These are phyloP conservation scores for Lactarius deliciosus DNA, from an alignment of 768 basidiomycete species.

Conservation along the genomic window DNA sequence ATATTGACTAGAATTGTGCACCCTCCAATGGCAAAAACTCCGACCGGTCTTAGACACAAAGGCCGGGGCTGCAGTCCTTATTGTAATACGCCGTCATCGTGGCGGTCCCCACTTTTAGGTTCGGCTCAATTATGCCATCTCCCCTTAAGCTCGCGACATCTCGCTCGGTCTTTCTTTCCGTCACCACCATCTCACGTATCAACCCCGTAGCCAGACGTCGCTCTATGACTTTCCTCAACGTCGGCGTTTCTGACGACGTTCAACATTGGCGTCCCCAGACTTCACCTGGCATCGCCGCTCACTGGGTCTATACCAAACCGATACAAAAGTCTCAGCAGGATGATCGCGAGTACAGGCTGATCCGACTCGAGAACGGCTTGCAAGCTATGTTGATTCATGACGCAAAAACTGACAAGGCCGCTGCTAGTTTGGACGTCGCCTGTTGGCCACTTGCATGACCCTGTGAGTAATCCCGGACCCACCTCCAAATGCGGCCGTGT, in stretches of 20 bases:
- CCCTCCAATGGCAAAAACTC: background rate
- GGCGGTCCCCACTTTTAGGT: conserved; percentile 14
- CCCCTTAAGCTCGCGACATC: background rate
- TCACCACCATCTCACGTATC: background rate
- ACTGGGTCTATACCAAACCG: conserved; percentile 54
- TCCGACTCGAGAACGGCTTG: conserved; percentile 87
- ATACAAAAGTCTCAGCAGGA: conserved; percentile 76
- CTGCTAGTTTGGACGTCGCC: conserved; percentile 93
- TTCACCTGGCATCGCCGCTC: conserved; percentile 30
- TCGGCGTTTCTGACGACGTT: conserved; percentile 21
- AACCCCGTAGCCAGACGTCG: background rate
- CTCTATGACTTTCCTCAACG: background rate
- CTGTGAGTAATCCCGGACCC: conserved; percentile 50
- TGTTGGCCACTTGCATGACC: conserved; percentile 92
- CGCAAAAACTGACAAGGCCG: conserved; percentile 85
- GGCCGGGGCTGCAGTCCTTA: background rate
- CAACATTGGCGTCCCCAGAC: conserved; percentile 23
- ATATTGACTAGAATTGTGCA: background rate
- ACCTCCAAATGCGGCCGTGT: background rate
- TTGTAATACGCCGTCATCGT: conserved; percentile 6
- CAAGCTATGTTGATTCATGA: conserved; percentile 85
- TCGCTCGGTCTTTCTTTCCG: conserved; percentile 10
- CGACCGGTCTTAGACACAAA: background rate
- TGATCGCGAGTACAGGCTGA: conserved; percentile 75
- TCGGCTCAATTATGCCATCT: conserved; percentile 7